Conservation (phyloP, 2,329 filamentous ascomycete genomes). For the Fusarium tuaranense region DNA sequence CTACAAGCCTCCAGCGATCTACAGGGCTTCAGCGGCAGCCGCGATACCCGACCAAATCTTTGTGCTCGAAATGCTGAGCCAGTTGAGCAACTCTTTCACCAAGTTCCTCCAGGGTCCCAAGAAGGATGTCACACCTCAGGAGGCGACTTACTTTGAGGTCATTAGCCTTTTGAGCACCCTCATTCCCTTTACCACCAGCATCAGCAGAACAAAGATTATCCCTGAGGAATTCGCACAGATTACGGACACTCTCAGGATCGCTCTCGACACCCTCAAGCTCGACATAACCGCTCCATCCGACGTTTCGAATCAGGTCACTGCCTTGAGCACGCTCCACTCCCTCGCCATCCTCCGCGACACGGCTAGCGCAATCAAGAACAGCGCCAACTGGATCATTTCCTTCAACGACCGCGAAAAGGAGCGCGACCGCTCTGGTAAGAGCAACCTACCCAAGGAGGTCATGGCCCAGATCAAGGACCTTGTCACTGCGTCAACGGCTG, state of each 20-base stretch:
- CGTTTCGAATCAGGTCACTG: conserved; percentile 30
- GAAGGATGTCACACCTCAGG: conserved; percentile 54
- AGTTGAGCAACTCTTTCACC: conserved; percentile 57
- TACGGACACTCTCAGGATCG: conserved; percentile 31
- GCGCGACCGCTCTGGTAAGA: conserved; percentile 54
- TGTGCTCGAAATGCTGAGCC: conserved; percentile 55
- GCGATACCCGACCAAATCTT: conserved; percentile 58
- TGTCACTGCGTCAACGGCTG: conserved; percentile 44
- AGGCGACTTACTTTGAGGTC: conserved; percentile 58
- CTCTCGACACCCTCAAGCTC: conserved; percentile 29
- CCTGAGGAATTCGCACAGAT: conserved; percentile 44
- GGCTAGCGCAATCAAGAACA: conserved; percentile 48
- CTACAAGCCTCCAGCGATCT: conserved; percentile 62
- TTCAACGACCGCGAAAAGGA: conserved; percentile 55
- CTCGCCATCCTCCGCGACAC: conserved; percentile 54
- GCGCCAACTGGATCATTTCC: conserved; percentile 49
- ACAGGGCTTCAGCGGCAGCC: conserved; percentile 58
- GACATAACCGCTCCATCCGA: conserved; percentile 26
- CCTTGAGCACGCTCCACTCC: conserved; percentile 51
- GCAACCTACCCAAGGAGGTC: conserved; percentile 53
- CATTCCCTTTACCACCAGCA: conserved; percentile 44
- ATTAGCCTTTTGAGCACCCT: conserved; percentile 55
- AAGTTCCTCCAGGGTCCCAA: conserved; percentile 50
- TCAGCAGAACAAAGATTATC: conserved; percentile 39
- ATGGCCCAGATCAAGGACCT: conserved; percentile 50